Conservation (phyloP, 129 eudicot genomes). For the Centrapalus pauciflorus region DNA sequence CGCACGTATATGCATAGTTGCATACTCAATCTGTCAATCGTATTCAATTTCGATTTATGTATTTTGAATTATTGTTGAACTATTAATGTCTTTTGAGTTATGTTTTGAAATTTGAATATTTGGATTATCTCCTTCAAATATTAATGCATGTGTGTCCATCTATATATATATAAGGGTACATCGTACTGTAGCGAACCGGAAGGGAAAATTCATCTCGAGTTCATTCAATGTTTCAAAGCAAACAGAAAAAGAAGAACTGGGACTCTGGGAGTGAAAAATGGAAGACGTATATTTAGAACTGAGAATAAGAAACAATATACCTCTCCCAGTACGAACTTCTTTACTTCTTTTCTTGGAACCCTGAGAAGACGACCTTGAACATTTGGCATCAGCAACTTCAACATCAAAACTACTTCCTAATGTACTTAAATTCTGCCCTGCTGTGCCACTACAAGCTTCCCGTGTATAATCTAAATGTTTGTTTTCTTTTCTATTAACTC, state of each 20-base stretch:
- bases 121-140: no score
- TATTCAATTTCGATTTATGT: no score
- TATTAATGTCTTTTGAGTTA: no score
- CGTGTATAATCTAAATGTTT: constrained; percentile 53
- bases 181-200: no score
- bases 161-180: no score
- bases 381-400: constrained; percentile 43
- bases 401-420: constrained; percentile 41
- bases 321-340: constrained; percentile 53
- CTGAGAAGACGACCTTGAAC: constrained; percentile 48
- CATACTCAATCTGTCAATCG: no score
- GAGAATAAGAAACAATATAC: constrained; percentile 19
- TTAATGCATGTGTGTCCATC: no score
- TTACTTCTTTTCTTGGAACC: constrained; percentile 69
- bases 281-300: background rate
- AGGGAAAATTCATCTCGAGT: background rate
- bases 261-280: background rate
- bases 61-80: no score
- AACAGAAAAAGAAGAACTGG: background rate
- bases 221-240: background rate
- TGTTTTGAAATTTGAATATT: no score
- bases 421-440: constrained; percentile 55
- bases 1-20: no score
- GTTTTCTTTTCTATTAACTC: constrained; percentile 38
- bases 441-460: constrained; percentile 91